Evolutionary conservation across 2,329 filamentous ascomycete species (phyloP).

Genomic region (Catunica adiposa): DNA sequence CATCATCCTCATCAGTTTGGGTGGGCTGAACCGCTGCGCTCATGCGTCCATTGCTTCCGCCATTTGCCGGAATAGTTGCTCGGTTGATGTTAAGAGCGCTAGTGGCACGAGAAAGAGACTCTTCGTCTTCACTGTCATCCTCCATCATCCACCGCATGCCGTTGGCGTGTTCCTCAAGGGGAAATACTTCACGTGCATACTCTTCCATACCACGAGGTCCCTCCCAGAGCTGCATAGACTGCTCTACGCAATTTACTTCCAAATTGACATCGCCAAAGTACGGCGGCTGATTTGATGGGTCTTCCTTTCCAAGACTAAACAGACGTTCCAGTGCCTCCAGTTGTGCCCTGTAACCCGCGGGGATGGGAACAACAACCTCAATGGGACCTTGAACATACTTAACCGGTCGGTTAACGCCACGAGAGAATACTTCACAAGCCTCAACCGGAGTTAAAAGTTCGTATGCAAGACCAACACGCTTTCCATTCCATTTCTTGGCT

Average conservation of each 20-base stretch:
- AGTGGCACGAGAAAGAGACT: conserved; percentile 14
- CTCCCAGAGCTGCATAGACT: conserved; percentile 75
- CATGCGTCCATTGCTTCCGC: conserved; percentile 21
- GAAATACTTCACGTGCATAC: conserved; percentile 87
- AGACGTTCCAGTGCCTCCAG: conserved; percentile 52
- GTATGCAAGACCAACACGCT: conserved; percentile 73
- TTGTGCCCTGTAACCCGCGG: conserved; percentile 75
- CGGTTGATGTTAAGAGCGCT: conserved; percentile 8
- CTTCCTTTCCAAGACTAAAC: conserved; percentile 33
- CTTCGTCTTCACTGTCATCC: conserved; percentile 25
- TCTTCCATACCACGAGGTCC: conserved; percentile 82
- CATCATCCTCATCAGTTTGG: conserved; percentile 19
- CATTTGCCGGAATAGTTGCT: conserved; percentile 11
- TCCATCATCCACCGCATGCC: conserved; percentile 81
- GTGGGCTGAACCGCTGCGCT: conserved; percentile 24
- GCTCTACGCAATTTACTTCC: conserved; percentile 49
- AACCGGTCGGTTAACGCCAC: conserved; percentile 62
- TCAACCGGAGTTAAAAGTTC: conserved; percentile 72
- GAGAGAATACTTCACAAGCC: conserved; percentile 64
- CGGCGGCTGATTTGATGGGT: conserved; percentile 40
- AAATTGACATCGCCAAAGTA: conserved; percentile 44
- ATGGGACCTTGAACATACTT: conserved; percentile 65
- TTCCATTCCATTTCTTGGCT: conserved; percentile 61
- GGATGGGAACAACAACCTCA: conserved; percentile 71
- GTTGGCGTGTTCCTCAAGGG: conserved; percentile 85